Evolutionary conservation across 1,284 basidiomycete species (phyloP), one percentile per base, ranked within the genome.

Genomic region (Papiliotrema nemorosa): DNA sequence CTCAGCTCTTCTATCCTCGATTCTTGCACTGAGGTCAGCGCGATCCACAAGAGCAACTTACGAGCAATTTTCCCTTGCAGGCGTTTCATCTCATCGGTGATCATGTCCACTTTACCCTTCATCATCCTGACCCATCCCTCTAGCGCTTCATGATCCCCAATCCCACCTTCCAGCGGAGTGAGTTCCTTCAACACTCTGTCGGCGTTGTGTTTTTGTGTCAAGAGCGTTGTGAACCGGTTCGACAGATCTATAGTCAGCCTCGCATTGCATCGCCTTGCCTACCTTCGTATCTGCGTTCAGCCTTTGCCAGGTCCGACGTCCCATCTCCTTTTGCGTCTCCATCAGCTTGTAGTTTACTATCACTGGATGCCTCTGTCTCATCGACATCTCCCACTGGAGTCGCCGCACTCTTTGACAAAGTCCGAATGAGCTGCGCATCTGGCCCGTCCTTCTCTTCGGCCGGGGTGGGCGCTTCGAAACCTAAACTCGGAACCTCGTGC

Each of bases 1-100:
- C 83, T 83, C 0, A 94, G 77, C 68, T 93, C 90, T 57, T 88
- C 85, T 20, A 90, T 81, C 2, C 85, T 85, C 45, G 83, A 84
- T 48, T 89, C 88, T 74, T 92, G 89, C 26, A 83, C 90, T 92
- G 61, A n/a, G 3, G 45, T 60, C 54, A 62, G 59, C 40, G 10
- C 3, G 21, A 22, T 21, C 9, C 22, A 12, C 29, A 18, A 24
- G 6, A 10, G 25, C 3, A 3, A 73, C 82, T 66, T 68, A 90
- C 90, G 78, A 51, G 80, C 81, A 10, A 91, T 78, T 65, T 87
- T 87, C 50, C 78, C 80, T 51, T 79, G 84, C 22, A 93, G 72
- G 38, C 84, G 80, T 55, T 81, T 83, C 53, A 90, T 81, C 64
- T 93, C 89, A 27, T 57, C 63, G 3, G 60, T 63, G 45, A 70